phyloP scores from a whole-genome alignment of 108 stramenopile species.

The Mediolabrus comicus region DNA sequence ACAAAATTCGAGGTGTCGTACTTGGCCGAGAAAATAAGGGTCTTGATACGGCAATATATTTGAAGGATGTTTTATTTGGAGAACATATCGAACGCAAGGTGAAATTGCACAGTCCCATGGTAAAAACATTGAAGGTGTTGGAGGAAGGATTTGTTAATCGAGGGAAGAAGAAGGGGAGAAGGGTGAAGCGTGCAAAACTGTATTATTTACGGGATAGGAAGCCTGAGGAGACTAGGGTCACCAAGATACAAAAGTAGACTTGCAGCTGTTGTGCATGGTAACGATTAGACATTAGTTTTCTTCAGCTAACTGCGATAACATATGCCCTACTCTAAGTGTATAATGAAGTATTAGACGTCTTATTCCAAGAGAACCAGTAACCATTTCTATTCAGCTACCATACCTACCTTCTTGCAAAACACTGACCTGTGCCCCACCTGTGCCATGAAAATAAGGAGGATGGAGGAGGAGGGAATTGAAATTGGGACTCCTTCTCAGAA shows the following conservation, averaged over 20 bases:
- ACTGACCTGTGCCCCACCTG: too few species aligned
- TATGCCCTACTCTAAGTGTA: too few species aligned
- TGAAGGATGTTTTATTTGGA: slow-evolving; percentile 82
- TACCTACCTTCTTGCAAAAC: too few species aligned
- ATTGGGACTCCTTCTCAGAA: too few species aligned
- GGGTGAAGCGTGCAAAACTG: slow-evolving; percentile 83
- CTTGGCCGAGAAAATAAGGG: slow-evolving; percentile 69
- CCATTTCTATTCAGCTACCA: too few species aligned
- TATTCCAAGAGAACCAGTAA: too few species aligned
- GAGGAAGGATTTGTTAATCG: slow-evolving; percentile 86
- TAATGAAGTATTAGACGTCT: too few species aligned
- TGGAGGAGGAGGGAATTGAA: too few species aligned
- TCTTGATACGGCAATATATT: slow-evolving; percentile 58
- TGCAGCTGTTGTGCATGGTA: too few species aligned
- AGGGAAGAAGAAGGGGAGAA: slow-evolving; percentile 85
- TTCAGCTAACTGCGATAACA: too few species aligned
- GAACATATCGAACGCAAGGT: slow-evolving; percentile 75
- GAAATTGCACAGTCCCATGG: slow-evolving; percentile 74
- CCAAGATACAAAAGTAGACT: slow-evolving; percentile 2
- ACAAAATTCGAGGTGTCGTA: slow-evolving; percentile 78
- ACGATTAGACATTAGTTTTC: too few species aligned
- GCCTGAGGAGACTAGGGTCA: slow-evolving; percentile 31
- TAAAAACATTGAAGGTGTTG: slow-evolving; percentile 74
- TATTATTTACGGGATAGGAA: slow-evolving; percentile 64
- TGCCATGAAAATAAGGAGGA: too few species aligned